Evolutionary conservation across 495 filamentous ascomycete species (phyloP).

Genomic region (Hypoxylon fuscum): DNA sequence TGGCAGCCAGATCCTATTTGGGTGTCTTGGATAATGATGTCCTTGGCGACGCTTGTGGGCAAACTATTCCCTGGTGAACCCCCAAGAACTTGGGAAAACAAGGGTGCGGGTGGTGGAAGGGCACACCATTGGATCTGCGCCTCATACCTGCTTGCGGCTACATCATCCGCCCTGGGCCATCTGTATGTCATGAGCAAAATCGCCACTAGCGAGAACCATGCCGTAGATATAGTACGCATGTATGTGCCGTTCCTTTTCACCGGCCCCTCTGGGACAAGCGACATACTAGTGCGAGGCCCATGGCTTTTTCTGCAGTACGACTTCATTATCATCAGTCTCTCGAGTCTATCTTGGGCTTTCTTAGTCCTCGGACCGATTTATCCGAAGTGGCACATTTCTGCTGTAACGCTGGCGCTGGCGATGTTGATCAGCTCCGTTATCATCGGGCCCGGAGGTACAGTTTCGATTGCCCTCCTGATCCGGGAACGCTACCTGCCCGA

Average conservation of each 20-base stretch:
- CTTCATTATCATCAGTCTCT: slow-evolving; percentile 31
- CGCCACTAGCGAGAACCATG: slow-evolving; percentile 2
- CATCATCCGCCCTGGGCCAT: slow-evolving; percentile 21
- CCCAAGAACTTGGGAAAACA: neutral
- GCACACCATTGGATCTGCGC: slow-evolving; percentile 24
- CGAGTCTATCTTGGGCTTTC: slow-evolving; percentile 36
- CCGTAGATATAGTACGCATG: slow-evolving; percentile 21
- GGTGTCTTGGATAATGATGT: slow-evolving; percentile 11
- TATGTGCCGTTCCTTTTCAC: slow-evolving; percentile 16
- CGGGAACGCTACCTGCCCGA: slow-evolving; percentile 6
- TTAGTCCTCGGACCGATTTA: slow-evolving; percentile 1
- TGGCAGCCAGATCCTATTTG: slow-evolving; percentile 37
- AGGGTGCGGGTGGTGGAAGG: neutral
- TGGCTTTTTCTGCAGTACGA: slow-evolving; percentile 40
- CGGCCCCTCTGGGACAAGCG: slow-evolving; percentile 13
- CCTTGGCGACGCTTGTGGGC: neutral
- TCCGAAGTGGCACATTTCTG: neutral
- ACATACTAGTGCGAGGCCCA: slow-evolving; percentile 24
- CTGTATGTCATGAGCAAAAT: slow-evolving; percentile 25
- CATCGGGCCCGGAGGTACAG: slow-evolving; percentile 7
- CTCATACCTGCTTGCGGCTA: slow-evolving; percentile 28
- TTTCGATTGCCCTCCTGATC: slow-evolving; percentile 1
- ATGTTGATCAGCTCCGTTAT: neutral
- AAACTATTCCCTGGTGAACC: neutral
- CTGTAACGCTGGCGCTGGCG: neutral